Percentiles rank a stretch among this genome's conserved stretches.
Conservation (phyloP, 2,329 filamentous ascomycete species). For the Cordyceps farinosa region DNA sequence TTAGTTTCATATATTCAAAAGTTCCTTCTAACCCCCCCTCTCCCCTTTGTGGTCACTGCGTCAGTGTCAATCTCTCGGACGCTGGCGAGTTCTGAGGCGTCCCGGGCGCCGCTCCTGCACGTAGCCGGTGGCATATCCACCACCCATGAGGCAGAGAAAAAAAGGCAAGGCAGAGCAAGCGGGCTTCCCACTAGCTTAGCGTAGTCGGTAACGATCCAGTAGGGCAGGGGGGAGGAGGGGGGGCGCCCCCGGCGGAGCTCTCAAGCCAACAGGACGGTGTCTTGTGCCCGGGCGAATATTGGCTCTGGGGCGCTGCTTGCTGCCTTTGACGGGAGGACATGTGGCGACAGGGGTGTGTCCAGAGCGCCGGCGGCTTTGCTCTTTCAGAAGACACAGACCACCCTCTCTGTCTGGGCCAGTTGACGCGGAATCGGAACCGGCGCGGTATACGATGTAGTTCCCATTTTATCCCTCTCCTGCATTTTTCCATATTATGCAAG, state of each 20-base stretch:
- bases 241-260: neutral
- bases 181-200: too few species aligned
- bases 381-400: conserved; percentile 11
- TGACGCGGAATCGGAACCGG: neutral
- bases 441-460: neutral
- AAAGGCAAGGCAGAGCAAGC: neutral
- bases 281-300: conserved; percentile 1
- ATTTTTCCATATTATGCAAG: neutral
- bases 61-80: neutral
- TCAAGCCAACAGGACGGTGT: conserved; percentile 1
- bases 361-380: neutral
- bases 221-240: too few species aligned
- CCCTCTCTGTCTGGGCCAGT: neutral
- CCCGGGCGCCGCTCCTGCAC: neutral
- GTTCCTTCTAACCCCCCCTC: neutral
- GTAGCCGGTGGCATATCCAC: neutral
- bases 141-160: conserved; percentile 3
- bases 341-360: conserved; percentile 9
- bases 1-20: neutral
- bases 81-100: neutral
- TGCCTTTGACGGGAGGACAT: conserved; percentile 11
- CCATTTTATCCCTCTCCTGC: neutral
- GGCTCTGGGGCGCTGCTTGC: neutral
- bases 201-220: too few species aligned
- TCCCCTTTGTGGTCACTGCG: neutral